These are phyloP conservation scores for Chaetoceros muelleri DNA, from an alignment of 108 stramenopile genomes.

Conservation along the genomic window DNA sequence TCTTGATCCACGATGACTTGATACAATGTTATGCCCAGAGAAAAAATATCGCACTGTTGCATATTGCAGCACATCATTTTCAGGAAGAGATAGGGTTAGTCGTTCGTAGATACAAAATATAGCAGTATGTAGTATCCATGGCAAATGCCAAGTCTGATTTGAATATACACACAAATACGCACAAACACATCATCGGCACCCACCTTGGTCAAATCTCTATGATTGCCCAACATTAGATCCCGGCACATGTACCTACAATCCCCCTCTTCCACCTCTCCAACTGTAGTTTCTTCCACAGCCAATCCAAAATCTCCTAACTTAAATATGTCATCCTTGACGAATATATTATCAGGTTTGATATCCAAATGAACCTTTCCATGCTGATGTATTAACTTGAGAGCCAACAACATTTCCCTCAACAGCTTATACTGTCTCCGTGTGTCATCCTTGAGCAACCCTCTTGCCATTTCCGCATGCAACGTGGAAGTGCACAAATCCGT, in stretches of 20 bases:
- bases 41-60: conserved; percentile 91
- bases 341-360: conserved; percentile 94
- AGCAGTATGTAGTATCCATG: not conserved
- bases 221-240: conserved; percentile 83
- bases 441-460: conserved; percentile 17
- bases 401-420: conserved; percentile 75
- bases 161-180: not conserved
- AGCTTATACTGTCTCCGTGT: conserved; percentile 50
- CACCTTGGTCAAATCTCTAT: conserved; percentile 79
- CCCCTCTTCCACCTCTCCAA: conserved; percentile 82
- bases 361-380: conserved; percentile 86
- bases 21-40: conserved; percentile 82
- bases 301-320: conserved; percentile 94
- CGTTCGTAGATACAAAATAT: not conserved
- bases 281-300: conserved; percentile 49
- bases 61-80: no score
- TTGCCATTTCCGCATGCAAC: conserved; percentile 39
- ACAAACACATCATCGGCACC: conserved; percentile 4
- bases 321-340: conserved; percentile 83
- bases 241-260: conserved; percentile 89
- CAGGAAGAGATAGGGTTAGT: no score
- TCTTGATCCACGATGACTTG: conserved; percentile 58
- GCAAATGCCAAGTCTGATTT: not conserved
- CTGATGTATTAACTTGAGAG: conserved; percentile 76
- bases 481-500: conserved; percentile 69